phyloP scores from a whole-genome alignment of 2,329 filamentous ascomycete genomes.

The Emergomyces pasteurianus region DNA sequence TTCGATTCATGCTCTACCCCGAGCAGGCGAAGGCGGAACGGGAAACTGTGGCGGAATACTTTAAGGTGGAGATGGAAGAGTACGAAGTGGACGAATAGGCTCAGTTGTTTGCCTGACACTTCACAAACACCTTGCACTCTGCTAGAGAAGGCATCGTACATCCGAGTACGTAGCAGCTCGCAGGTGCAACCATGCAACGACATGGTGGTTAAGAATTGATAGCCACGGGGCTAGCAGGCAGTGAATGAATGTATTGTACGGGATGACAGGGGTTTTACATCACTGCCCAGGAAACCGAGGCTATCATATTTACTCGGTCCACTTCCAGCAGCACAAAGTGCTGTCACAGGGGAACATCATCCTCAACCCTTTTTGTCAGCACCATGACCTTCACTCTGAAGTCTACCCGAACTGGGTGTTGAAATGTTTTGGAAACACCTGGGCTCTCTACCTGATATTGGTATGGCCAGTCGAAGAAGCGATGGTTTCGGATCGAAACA shows the following conservation, averaged over 20 bases:
- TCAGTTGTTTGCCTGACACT: neutral
- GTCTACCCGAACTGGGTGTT: neutral
- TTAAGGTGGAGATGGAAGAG: constrained; percentile 65
- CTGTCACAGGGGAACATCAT: neutral
- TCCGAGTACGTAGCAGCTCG: neutral
- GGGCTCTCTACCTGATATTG: neutral
- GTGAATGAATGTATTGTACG: neutral
- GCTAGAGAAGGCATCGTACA: neutral
- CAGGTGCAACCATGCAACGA: neutral
- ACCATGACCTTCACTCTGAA: neutral
- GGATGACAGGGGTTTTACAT: neutral
- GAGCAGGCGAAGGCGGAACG: constrained; percentile 63
- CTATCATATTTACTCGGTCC: neutral
- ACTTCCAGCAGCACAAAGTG: neutral
- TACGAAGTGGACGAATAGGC: constrained; percentile 29
- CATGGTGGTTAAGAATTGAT: neutral
- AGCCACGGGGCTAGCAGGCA: neutral
- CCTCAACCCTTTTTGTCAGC: neutral
- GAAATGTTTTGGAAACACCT: neutral
- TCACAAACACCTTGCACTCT: neutral
- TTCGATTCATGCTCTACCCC: constrained; percentile 80
- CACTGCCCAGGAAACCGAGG: neutral
- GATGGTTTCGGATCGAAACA: too few species aligned
- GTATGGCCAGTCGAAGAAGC: neutral
- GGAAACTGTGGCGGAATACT: constrained; percentile 54